Percentiles rank a stretch among this genome's conserved stretches.
Evolutionary conservation across 352 stramenopile genomes (phyloP).

Genomic region (Pythium coloratum): DNA sequence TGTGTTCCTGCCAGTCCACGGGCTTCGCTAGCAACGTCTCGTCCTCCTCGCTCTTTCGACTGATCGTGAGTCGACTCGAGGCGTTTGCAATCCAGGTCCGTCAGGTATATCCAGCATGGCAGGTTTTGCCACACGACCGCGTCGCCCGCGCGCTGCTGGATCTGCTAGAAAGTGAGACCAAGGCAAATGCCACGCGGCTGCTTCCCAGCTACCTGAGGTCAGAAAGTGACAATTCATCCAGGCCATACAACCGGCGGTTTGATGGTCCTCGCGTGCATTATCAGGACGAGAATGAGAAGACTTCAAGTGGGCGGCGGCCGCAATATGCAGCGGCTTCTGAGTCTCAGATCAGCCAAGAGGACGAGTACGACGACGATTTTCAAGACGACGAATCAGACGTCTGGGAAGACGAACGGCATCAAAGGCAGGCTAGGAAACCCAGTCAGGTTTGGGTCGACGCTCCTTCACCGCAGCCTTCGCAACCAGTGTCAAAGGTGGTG

Average conservation of each 20-base stretch:
- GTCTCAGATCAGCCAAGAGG: background rate
- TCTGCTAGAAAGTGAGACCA: slow-evolving; percentile 55
- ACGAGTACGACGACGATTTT: background rate
- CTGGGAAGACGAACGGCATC: background rate
- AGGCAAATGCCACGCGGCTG: slow-evolving; percentile 48
- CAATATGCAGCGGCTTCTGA: background rate
- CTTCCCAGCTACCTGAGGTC: slow-evolving; percentile 55
- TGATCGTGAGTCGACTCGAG: slow-evolving; percentile 54
- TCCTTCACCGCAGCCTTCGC: background rate
- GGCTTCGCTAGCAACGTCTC: slow-evolving; percentile 20
- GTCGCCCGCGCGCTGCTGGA: slow-evolving; percentile 55
- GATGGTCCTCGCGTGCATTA: background rate
- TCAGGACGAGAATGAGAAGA: background rate
- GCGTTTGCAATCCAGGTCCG: slow-evolving; percentile 48
- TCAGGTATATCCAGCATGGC: slow-evolving; percentile 45
- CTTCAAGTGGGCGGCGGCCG: background rate
- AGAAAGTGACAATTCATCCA: background rate
- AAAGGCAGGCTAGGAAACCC: background rate
- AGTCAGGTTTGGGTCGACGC: background rate
- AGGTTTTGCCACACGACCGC: slow-evolving; percentile 51
- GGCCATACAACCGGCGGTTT: background rate
- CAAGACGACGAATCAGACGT: background rate
- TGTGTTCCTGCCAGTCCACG: slow-evolving; percentile 58
- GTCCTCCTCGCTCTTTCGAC: slow-evolving; percentile 51
- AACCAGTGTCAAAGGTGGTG: background rate